Evolutionary conservation across 164 flowering plant genomes (phyloP).

Genomic region (Magnolia changhungtana): DNA sequence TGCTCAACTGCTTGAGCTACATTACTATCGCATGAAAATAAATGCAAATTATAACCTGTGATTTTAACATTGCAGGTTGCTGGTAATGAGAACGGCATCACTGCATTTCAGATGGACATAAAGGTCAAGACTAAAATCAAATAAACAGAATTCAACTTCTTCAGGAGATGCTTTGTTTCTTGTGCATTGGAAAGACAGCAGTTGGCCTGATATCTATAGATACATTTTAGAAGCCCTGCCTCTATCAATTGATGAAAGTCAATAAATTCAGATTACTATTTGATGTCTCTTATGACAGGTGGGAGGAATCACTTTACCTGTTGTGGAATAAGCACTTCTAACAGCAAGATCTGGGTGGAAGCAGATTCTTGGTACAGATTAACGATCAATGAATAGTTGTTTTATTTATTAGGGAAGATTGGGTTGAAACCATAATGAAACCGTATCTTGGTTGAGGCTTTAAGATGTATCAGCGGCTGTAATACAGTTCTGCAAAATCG

Average conservation of each 20-base stretch:
- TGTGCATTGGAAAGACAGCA: neutral
- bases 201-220: neutral
- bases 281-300: slow-evolving; percentile 41
- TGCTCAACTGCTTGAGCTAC: neutral
- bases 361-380: slow-evolving; percentile 69
- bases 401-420: neutral
- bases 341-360: slow-evolving; percentile 89
- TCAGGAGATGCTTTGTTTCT: neutral
- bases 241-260: neutral
- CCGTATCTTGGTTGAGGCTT: neutral
- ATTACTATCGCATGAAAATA: neutral
- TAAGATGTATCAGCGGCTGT: neutral
- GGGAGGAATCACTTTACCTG: slow-evolving; percentile 77
- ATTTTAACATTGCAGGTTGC: slow-evolving; percentile 62
- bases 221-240: neutral
- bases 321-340: slow-evolving; percentile 77
- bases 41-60: neutral
- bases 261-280: neutral
- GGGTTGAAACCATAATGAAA: neutral
- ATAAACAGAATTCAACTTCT: neutral
- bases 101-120: slow-evolving; percentile 99
- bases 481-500: neutral
- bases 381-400: neutral
- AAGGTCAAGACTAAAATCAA: slow-evolving; percentile 46
- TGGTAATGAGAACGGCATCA: slow-evolving; percentile 83